Conservation (phyloP, 306 rosid species). For the Dryas drummondii region DNA sequence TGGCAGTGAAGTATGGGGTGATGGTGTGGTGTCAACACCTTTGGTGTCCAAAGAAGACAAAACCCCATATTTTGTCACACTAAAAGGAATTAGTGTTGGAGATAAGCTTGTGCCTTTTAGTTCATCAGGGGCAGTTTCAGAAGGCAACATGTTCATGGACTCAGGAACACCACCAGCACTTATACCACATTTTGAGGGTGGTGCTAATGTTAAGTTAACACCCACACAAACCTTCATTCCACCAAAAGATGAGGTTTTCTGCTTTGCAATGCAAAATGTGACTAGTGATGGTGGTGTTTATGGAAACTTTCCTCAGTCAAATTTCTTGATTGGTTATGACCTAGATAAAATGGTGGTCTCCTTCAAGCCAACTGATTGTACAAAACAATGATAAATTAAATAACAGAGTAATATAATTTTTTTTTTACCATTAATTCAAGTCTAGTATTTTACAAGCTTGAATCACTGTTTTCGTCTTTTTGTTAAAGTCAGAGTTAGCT, state of each 20-base stretch:
- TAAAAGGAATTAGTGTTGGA: slow-evolving; percentile 60
- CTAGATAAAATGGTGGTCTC: slow-evolving; percentile 40
- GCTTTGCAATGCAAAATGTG: slow-evolving; percentile 43
- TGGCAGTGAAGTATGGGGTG: slow-evolving; percentile 47
- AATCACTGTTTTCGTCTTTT: too few species aligned
- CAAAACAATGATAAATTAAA: slow-evolving; percentile 8
- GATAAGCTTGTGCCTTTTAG: slow-evolving; percentile 33
- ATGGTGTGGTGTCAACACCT: slow-evolving; percentile 51
- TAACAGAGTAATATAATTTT: neutral
- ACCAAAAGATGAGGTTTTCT: slow-evolving; percentile 49
- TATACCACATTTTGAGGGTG: slow-evolving; percentile 55
- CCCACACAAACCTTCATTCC: slow-evolving; percentile 46
- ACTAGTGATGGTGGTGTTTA: slow-evolving; percentile 25
- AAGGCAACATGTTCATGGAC: slow-evolving; percentile 51
- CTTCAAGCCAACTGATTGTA: slow-evolving; percentile 58
- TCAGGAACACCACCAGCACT: slow-evolving; percentile 54
- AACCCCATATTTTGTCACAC: slow-evolving; percentile 39
- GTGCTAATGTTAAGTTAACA: slow-evolving; percentile 41
- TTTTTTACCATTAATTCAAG: too few species aligned
- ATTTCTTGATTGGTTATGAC: slow-evolving; percentile 53
- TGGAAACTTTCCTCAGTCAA: slow-evolving; percentile 57
- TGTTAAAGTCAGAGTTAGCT: too few species aligned
- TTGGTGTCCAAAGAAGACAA: slow-evolving; percentile 37
- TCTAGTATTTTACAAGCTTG: too few species aligned
- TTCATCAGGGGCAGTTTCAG: slow-evolving; percentile 24